These are phyloP conservation scores for Bacterosira constricta DNA, from an alignment of 108 stramenopile genomes.

Conservation along the genomic window DNA sequence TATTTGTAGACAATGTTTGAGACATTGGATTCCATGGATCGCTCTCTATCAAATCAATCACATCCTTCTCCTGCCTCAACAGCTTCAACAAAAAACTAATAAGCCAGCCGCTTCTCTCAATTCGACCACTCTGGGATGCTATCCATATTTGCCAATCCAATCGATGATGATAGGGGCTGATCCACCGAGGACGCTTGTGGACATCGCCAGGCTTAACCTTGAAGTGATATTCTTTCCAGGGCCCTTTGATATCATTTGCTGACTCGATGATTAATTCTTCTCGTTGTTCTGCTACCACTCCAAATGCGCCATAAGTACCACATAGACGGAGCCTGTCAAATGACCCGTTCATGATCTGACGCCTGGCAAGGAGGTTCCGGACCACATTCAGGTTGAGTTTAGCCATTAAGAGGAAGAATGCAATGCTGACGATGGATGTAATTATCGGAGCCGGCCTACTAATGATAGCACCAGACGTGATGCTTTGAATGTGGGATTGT, in stretches of 20 bases:
- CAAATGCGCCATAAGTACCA: slow-evolving; percentile 73
- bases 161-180: slow-evolving; percentile 69
- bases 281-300: slow-evolving; percentile 54
- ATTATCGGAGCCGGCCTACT: slow-evolving; percentile 3
- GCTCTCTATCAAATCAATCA: slow-evolving; percentile 46
- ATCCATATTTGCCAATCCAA: slow-evolving; percentile 81
- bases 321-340: slow-evolving; percentile 63
- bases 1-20: background rate
- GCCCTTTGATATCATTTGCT: slow-evolving; percentile 39
- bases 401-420: slow-evolving; percentile 37
- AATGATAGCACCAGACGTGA: background rate
- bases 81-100: slow-evolving; percentile 53
- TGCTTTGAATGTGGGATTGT: slow-evolving; percentile 7
- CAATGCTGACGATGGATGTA: slow-evolving; percentile 28
- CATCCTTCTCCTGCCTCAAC: slow-evolving; percentile 55
- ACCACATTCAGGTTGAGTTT: slow-evolving; percentile 58
- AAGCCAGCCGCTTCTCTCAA: slow-evolving; percentile 65
- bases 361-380: slow-evolving; percentile 47
- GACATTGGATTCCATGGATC: slow-evolving; percentile 50
- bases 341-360: slow-evolving; percentile 72
- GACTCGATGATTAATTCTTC: slow-evolving; percentile 60
- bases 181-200: slow-evolving; percentile 40
- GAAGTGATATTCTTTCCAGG: slow-evolving; percentile 72
- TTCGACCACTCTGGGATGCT: slow-evolving; percentile 28
- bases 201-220: slow-evolving; percentile 68